Conservation (phyloP, 179 eudicot species). For the Actinidia polygama region DNA sequence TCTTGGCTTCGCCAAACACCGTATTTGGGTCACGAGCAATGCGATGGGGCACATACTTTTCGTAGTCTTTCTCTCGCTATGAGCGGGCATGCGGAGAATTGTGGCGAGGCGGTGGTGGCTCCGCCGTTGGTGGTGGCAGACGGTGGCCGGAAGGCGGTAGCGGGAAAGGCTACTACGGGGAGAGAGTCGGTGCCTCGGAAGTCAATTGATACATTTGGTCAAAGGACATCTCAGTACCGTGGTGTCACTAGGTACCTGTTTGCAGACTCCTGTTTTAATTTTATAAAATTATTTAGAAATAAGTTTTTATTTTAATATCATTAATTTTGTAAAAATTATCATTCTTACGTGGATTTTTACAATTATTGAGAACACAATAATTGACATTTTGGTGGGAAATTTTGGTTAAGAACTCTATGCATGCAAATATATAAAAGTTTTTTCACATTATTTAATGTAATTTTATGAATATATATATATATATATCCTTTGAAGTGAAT, state of each 20-base stretch:
- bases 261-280: not conserved
- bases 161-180: constrained; percentile 14
- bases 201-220: constrained; percentile 70
- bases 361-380: no score
- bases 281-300: no score
- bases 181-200: constrained; percentile 49
- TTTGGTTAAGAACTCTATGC: no score
- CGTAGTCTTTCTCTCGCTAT: constrained; percentile 33
- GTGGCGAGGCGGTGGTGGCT: not conserved
- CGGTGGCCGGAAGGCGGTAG: constrained; percentile 20
- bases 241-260: constrained; percentile 68
- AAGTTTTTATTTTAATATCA: no score
- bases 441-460: no score
- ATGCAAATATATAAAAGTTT: no score
- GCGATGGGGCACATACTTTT: not conserved
- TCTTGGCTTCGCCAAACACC: constrained; percentile 52
- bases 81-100: not conserved
- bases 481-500: no score
- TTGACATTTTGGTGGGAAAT: no score
- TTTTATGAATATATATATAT: no score
- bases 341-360: no score
- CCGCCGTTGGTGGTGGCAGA: constrained; percentile 16
- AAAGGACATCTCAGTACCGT: constrained; percentile 78
- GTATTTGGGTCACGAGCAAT: not conserved
- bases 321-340: no score